phyloP scores from a whole-genome alignment of 2,329 filamentous ascomycete genomes.

The Pezicula neosporulosa region DNA sequence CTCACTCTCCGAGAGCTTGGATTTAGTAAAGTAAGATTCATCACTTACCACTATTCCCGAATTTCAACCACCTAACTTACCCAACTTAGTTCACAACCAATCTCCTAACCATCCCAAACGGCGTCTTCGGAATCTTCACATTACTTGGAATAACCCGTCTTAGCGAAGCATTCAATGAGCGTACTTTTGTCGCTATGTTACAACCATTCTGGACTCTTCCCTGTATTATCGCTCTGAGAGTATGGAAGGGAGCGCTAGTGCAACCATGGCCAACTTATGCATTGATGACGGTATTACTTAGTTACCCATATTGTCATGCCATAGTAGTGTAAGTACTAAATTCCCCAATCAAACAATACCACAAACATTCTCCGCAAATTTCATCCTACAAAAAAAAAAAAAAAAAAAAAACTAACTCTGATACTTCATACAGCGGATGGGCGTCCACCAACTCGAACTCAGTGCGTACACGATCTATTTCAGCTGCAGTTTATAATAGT shows the following conservation, averaged over 20 bases:
- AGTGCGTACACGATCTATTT: slow-evolving; percentile 35
- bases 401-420: slow-evolving; percentile 20
- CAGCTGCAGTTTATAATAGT: slow-evolving; percentile 48
- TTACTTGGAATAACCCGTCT: slow-evolving; percentile 41
- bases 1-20: slow-evolving; percentile 37
- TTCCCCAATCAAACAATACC: too few relatives aligned
- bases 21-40: slow-evolving; percentile 3
- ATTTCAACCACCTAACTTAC: not conserved
- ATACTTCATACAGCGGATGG: slow-evolving; percentile 29
- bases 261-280: slow-evolving; percentile 29
- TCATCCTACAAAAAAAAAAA: too few relatives aligned
- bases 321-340: slow-evolving; percentile 3
- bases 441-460: slow-evolving; percentile 34
- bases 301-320: slow-evolving; percentile 17
- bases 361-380: not conserved
- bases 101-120: slow-evolving; percentile 37
- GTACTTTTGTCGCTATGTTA: slow-evolving; percentile 27
- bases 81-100: slow-evolving; percentile 35
- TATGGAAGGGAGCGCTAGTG: not conserved
- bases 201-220: slow-evolving; percentile 34
- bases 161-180: slow-evolving; percentile 34
- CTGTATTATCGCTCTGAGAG: slow-evolving; percentile 20
- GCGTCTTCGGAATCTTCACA: slow-evolving; percentile 37
- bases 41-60: not conserved
- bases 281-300: slow-evolving; percentile 30